These are phyloP conservation scores for Acephala macrosclerotiorum DNA, from an alignment of 2,329 filamentous ascomycete genomes.

Conservation along the genomic window DNA sequence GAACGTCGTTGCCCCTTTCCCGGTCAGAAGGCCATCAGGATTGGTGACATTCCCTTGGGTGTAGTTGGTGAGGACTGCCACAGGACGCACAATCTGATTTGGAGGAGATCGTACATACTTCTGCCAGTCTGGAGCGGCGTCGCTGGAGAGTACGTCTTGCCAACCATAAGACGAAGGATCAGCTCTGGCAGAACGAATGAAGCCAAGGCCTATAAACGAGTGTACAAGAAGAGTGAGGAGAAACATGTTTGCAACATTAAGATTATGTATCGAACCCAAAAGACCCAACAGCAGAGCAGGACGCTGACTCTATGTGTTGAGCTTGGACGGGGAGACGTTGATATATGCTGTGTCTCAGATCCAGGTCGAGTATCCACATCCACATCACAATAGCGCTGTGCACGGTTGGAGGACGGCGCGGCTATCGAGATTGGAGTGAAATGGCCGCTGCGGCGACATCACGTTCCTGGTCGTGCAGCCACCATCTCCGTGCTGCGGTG, in stretches of 20 bases:
- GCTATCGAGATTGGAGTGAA: conserved; percentile 17
- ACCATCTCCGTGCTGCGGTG: background rate
- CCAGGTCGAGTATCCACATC: conserved; percentile 1
- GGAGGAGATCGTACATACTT: conserved; percentile 50
- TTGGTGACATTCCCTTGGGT: conserved; percentile 50
- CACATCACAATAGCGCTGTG: background rate
- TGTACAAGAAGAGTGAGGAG: conserved; percentile 1
- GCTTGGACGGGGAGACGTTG: conserved; percentile 11
- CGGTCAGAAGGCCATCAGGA: conserved; percentile 45
- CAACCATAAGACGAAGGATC: conserved; percentile 20
- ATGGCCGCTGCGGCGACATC: background rate
- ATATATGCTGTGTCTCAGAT: conserved; percentile 24
- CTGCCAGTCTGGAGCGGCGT: conserved; percentile 44
- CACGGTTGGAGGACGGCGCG: conserved; percentile 4
- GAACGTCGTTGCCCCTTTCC: conserved; percentile 45
- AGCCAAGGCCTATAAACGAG: conserved; percentile 9
- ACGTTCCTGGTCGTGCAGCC: background rate
- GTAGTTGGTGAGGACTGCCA: conserved; percentile 43
- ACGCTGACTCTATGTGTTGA: background rate
- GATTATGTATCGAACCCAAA: conserved; percentile 1
- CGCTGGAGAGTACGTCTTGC: conserved; percentile 18
- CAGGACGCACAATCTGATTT: conserved; percentile 44
- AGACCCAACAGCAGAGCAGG: background rate
- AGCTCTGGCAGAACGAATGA: conserved; percentile 3
- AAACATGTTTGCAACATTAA: conserved; percentile 7